A percentile compares a stretch with the other conserved stretches of the same genome.
phyloP scores from a whole-genome alignment of 176 grass and related monocot genomes.

The Phoenix dactylifera region DNA sequence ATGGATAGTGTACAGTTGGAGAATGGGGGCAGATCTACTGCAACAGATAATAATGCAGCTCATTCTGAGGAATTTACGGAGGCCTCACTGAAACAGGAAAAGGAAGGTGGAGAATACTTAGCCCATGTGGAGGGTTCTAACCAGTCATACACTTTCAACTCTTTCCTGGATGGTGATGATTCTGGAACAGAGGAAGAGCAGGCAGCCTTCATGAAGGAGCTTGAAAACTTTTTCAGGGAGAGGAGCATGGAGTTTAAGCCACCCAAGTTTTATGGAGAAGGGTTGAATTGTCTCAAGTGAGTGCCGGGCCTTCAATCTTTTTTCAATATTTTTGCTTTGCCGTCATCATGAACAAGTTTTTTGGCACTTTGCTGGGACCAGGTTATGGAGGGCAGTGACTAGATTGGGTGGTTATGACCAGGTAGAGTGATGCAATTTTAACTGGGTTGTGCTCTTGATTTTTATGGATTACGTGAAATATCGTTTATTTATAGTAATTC shows the following conservation, averaged over 20 bases:
- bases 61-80: slow-evolving; percentile 18
- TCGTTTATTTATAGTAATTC: too few relatives aligned
- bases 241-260: slow-evolving; percentile 86
- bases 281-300: slow-evolving; percentile 96
- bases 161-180: slow-evolving; percentile 77
- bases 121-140: slow-evolving; percentile 18
- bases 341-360: neutral
- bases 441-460: neutral
- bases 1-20: slow-evolving; percentile 1
- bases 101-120: slow-evolving; percentile 14
- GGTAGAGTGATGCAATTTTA: slow-evolving; percentile 31
- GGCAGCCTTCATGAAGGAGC: slow-evolving; percentile 78
- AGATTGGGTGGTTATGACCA: slow-evolving; percentile 92
- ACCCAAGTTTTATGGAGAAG: slow-evolving; percentile 97
- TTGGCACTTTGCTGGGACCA: slow-evolving; percentile 18
- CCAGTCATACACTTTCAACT: slow-evolving; percentile 29
- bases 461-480: too few relatives aligned
- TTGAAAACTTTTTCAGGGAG: slow-evolving; percentile 80
- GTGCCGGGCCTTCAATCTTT: slow-evolving; percentile 11
- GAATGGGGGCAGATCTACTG: neutral
- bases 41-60: slow-evolving; percentile 35
- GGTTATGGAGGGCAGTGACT: slow-evolving; percentile 96
- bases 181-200: slow-evolving; percentile 93
- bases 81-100: slow-evolving; percentile 33
- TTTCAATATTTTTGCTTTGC: too few relatives aligned